phyloP scores from a whole-genome alignment of 179 eudicot species.

The Heliamphora pulchella region DNA sequence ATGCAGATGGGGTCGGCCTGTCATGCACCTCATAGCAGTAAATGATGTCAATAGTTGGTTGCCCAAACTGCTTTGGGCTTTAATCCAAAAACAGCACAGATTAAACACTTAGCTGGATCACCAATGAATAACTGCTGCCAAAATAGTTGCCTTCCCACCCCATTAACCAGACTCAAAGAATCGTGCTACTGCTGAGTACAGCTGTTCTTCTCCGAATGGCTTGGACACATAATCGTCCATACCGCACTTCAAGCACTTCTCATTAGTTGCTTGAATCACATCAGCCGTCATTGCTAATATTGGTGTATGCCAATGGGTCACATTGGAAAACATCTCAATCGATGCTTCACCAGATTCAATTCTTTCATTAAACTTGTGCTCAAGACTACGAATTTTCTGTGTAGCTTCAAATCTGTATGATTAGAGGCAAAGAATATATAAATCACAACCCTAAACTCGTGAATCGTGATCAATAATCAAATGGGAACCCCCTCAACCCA shows the following conservation, averaged over 20 bases:
- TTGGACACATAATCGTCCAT: conserved; percentile 90
- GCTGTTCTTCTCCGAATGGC: conserved; percentile 71
- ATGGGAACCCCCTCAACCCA: not conserved
- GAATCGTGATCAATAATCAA: not conserved
- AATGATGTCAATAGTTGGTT: not conserved
- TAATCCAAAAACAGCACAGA: not conserved
- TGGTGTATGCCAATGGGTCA: conserved; percentile 65
- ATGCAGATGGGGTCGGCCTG: conserved; percentile 6
- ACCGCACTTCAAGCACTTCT: conserved; percentile 60
- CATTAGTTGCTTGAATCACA: conserved; percentile 83
- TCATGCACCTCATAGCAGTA: conserved; percentile 10
- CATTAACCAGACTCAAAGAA: conserved; percentile 49
- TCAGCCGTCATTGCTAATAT: conserved; percentile 98
- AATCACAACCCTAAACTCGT: not conserved
- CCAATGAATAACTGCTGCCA: not conserved
- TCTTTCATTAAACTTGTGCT: conserved; percentile 41
- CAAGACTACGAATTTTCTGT: conserved; percentile 48
- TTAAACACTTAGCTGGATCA: not conserved
- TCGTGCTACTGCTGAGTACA: conserved; percentile 68
- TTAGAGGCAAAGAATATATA: not conserved
- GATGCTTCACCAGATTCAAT: conserved; percentile 43
- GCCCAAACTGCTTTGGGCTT: conserved; percentile 6
- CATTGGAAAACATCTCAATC: conserved; percentile 21
- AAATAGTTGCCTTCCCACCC: conserved; percentile 11
- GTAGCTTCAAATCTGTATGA: conserved; percentile 80